phyloP scores from a whole-genome alignment of 495 filamentous ascomycete species.

The Filosporella fistucella region DNA sequence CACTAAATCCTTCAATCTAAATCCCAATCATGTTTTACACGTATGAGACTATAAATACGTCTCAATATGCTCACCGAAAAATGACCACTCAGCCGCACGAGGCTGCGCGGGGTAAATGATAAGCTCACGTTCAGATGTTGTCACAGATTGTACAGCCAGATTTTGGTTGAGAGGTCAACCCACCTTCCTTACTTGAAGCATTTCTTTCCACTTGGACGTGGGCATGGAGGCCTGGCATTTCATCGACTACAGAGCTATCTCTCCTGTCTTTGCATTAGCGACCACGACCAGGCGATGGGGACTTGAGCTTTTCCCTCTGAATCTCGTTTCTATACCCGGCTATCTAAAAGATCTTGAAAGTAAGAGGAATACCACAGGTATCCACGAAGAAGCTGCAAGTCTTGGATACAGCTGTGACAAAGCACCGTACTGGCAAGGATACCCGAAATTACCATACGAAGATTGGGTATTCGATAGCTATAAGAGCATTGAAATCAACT shows the following conservation, averaged over 20 bases:
- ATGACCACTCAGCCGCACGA: no score
- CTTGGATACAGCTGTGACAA: not conserved
- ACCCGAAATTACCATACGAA: not conserved
- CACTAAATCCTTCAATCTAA: no score
- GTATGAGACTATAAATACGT: no score
- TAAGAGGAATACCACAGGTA: no score
- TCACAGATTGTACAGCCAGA: no score
- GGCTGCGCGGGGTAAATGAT: no score
- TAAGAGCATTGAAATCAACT: not conserved
- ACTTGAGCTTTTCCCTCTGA: not conserved
- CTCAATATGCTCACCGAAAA: no score
- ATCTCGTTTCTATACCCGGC: not conserved
- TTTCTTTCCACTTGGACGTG: not conserved
- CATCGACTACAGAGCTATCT: not conserved
- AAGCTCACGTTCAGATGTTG: no score
- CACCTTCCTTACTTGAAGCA: not conserved
- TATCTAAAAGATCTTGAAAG: no score
- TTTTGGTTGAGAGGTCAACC: no score
- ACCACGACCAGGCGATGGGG: not conserved
- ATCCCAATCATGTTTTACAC: no score
- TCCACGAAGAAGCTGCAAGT: not conserved
- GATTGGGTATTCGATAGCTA: not conserved
- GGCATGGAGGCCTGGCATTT: conserved; percentile 1
- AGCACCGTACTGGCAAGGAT: no score
- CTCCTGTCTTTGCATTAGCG: not conserved